A percentile compares a stretch with the other conserved stretches of the same genome.
Evolutionary conservation across 768 basidiomycete genomes (phyloP).

Genomic region (Sporobolomyces roseus): DNA sequence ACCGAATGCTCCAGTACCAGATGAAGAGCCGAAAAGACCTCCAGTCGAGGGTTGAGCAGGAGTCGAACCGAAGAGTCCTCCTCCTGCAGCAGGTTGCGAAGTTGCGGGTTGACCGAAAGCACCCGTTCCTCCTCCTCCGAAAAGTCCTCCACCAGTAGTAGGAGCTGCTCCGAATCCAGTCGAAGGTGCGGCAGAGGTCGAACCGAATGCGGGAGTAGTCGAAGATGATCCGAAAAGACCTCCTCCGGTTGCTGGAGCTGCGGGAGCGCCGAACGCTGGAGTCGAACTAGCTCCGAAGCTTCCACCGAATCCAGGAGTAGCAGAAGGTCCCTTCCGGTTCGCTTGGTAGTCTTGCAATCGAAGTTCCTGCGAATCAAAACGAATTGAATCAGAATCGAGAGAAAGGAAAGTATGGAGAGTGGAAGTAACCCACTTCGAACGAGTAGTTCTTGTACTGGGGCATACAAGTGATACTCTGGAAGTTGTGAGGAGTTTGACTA

Average conservation of each 20-base stretch:
- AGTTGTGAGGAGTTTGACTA: slow-evolving; percentile 55
- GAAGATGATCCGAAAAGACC: slow-evolving; percentile 46
- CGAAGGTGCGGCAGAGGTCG: not conserved
- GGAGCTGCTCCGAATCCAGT: slow-evolving; percentile 19
- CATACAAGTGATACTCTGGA: slow-evolving; percentile 77
- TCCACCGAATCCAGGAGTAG: slow-evolving; percentile 30
- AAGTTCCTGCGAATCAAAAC: slow-evolving; percentile 58
- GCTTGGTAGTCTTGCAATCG: slow-evolving; percentile 72
- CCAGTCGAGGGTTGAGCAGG: slow-evolving; percentile 25
- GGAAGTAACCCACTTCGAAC: slow-evolving; percentile 59
- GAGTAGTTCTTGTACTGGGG: slow-evolving; percentile 72
- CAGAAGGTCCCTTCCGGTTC: slow-evolving; percentile 61
- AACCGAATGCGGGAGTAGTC: slow-evolving; percentile 32
- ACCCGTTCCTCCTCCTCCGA: slow-evolving; percentile 3
- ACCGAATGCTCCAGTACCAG: slow-evolving; percentile 21
- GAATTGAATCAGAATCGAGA: slow-evolving; percentile 4
- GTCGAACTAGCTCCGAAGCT: slow-evolving; percentile 38
- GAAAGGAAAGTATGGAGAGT: not conserved
- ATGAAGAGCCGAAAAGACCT: slow-evolving; percentile 23
- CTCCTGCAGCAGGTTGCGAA: slow-evolving; percentile 22
- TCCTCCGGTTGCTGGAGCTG: slow-evolving; percentile 20
- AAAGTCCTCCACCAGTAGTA: slow-evolving; percentile 40
- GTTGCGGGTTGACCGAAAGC: slow-evolving; percentile 34
- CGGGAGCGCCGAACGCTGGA: slow-evolving; percentile 29
- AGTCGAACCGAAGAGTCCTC: slow-evolving; percentile 29